Percentiles rank a stretch among this genome's conserved stretches.
These are phyloP conservation scores for Thraustochytrium striatum DNA, from an alignment of 352 stramenopile species.

Conservation along the genomic window DNA sequence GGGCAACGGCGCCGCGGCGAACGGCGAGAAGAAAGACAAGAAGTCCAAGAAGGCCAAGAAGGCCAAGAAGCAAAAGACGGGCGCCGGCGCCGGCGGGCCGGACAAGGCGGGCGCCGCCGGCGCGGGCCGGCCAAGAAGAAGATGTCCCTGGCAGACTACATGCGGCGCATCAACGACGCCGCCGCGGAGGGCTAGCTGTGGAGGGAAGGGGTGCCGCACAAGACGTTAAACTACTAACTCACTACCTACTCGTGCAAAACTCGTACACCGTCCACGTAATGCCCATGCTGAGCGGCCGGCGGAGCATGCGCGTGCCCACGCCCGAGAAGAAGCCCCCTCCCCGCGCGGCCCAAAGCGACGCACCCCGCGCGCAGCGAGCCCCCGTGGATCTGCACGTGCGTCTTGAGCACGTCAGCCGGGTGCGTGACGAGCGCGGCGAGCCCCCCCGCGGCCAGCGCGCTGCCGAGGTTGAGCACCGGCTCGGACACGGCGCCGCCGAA, in stretches of 20 bases:
- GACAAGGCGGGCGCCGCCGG: too few species aligned
- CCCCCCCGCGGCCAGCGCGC: not conserved
- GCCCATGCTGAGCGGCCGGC: conserved; percentile 21
- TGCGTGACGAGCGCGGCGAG: conserved; percentile 32
- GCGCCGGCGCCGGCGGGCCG: too few species aligned
- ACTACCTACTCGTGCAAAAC: not conserved
- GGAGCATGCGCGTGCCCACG: not conserved
- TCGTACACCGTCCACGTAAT: conserved; percentile 48
- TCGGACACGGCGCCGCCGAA: not conserved
- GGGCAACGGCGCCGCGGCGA: not conserved
- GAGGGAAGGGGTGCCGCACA: too few species aligned
- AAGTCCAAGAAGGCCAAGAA: not conserved
- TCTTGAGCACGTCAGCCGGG: conserved; percentile 33
- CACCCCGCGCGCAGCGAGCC: not conserved
- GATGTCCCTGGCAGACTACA: not conserved
- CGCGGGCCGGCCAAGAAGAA: not conserved
- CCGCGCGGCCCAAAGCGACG: not conserved
- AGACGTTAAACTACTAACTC: not conserved
- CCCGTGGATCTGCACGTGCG: conserved; percentile 17
- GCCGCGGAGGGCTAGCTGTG: too few species aligned
- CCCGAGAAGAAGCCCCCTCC: conserved; percentile 17
- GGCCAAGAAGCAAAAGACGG: too few species aligned
- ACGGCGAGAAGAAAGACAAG: not conserved
- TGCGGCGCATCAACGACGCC: not conserved
- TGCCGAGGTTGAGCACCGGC: not conserved